A percentile compares a stretch with the other conserved stretches of the same genome.
phyloP scores from a whole-genome alignment of 495 filamentous ascomycete genomes.

The Neurospora tetrasperma region DNA sequence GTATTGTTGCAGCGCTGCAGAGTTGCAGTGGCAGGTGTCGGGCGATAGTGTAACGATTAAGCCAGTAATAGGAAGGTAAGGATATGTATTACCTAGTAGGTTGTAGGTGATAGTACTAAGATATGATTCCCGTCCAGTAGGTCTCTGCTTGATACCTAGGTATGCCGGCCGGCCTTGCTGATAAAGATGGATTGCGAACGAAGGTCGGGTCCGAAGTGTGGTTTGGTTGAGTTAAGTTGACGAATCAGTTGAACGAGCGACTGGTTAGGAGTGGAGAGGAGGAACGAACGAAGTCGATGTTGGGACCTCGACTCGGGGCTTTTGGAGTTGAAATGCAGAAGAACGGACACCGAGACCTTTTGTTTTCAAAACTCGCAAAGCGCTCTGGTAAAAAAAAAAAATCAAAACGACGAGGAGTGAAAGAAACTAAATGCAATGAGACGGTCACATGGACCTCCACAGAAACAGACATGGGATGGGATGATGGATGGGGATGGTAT shows the following conservation, averaged over 20 bases:
- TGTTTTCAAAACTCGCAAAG: not conserved
- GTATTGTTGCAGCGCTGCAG: not conserved
- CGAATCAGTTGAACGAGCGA: not conserved
- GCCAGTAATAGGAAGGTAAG: not conserved
- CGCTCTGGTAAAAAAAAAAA: not conserved
- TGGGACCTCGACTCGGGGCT: not conserved
- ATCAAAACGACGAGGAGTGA: not conserved
- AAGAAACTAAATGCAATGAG: slow-evolving; percentile 1
- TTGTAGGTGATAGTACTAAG: not conserved
- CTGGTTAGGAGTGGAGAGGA: not conserved
- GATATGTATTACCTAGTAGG: not conserved
- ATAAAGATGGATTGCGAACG: not conserved
- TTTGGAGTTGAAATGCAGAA: not conserved
- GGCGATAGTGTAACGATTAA: not conserved
- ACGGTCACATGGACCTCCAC: not conserved
- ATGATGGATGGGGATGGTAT: not conserved
- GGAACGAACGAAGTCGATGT: not conserved
- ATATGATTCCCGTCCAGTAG: not conserved
- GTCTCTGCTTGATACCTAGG: not conserved
- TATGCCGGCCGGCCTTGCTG: not conserved
- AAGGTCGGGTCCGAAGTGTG: not conserved
- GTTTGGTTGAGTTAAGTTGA: not conserved
- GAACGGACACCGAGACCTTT: not conserved
- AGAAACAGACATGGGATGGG: not conserved
- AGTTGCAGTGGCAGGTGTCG: not conserved